Base-by-base conservation (phyloP, 2,329 filamentous ascomycete species). In the Sporothrix curviconia region DNA sequence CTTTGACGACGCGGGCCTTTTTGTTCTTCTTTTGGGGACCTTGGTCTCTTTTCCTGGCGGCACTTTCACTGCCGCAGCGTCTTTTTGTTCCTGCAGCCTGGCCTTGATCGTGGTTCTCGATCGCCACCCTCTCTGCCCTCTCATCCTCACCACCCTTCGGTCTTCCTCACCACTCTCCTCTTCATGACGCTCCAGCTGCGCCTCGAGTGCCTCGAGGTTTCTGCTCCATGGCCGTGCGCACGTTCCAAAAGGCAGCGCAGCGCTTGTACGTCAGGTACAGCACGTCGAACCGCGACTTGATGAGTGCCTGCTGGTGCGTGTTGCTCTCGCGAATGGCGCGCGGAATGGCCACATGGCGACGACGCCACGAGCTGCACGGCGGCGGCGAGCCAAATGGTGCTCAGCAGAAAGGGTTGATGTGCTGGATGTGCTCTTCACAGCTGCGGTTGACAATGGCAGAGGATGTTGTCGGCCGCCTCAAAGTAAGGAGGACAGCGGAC, bases 231-330 rank as follows among this genome's bases (percentile, higher is more conserved):
- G 54, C 54, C 15, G 54, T 56, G 34, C 54, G 54, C 22, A 24
- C 42, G 14, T 56, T 49, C 54, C 54, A 56, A 11, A 56, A 56
- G 4, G 25, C 32, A 9, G 43, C 54, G n/a, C 54, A 40, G 4
- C 54, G 42, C 22, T 56, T 56, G 43, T 56, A 56, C 2, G 54
- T 56, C 15, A 56, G 36, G 24, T 49, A 56, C 15, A 56, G 43
- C 43, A 56, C 54, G n/a, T 56, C 54, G n/a, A 56, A 56, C 12
- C 54, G 54, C 4, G 54, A 56, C 24, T 56, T 56, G 54, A 56
- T 56, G 22, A 56, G 24, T 11, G 44, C 32, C 9, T 47, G 44
- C 44, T 47, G 42, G 25, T 47, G 44, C 28, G 5, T 7, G 44
- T 19, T 11, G 32, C 19, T 11, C 17, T 30, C 1, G 28, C 19